phyloP scores from a whole-genome alignment of 768 basidiomycete genomes.

The Floccularia luteovirens region DNA sequence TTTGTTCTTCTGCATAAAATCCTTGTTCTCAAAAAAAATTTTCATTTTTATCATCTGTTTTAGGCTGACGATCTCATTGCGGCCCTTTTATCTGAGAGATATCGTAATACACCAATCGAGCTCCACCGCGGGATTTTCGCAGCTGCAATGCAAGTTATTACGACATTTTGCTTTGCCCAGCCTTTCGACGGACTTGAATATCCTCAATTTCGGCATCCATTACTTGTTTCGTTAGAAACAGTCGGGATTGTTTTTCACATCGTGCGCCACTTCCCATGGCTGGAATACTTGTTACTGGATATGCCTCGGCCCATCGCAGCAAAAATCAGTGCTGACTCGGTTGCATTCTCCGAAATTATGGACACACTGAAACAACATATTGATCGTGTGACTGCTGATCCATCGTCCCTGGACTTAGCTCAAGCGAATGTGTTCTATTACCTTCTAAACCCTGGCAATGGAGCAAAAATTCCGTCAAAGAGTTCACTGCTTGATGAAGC shows the following conservation, averaged over 20 bases:
- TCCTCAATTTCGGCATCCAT: constrained; percentile 16
- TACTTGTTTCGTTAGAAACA: constrained; percentile 14
- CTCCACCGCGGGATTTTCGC: constrained; percentile 17
- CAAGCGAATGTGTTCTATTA: too few species aligned
- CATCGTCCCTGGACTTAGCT: too few species aligned
- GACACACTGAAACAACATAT: too few species aligned
- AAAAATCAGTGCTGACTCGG: too few species aligned
- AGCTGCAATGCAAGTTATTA: constrained; percentile 21
- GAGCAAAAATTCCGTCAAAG: too few species aligned
- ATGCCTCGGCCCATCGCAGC: too few species aligned
- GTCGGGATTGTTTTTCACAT: constrained; percentile 3
- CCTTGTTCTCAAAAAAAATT: too few species aligned
- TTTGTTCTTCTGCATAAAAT: neutral
- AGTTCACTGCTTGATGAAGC: too few species aligned
- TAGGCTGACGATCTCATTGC: constrained; percentile 17
- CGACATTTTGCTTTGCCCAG: constrained; percentile 21
- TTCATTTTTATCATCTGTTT: neutral
- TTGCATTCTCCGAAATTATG: too few species aligned
- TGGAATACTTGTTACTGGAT: too few species aligned
- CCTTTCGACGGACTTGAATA: constrained; percentile 14
- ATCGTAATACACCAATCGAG: constrained; percentile 12
- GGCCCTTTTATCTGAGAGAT: constrained; percentile 2
- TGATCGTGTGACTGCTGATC: too few species aligned
- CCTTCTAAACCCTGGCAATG: too few species aligned
- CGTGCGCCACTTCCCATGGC: neutral